Evolutionary conservation across 1,139 yeast species (phyloP), one percentile per base, ranked within the genome.

Genomic region (Yamadazyma sp.): DNA sequence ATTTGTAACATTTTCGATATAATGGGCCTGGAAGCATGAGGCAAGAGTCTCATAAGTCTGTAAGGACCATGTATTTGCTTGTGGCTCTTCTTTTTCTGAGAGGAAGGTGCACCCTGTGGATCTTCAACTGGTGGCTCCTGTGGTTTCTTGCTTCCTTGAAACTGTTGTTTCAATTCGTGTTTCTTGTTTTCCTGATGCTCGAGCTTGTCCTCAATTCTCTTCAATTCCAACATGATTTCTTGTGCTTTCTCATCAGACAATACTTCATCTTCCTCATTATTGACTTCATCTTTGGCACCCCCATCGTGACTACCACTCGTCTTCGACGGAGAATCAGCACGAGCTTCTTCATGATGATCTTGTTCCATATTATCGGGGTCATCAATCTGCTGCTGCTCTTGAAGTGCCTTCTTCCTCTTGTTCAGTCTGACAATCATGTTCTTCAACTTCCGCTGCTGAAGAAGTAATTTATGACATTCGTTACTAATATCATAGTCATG

Each of bases 1-100:
- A 88, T 61, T 35, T 71, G 78, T 23, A 92, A 69, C 87, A 92
- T 89, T 34, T 73, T 73, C 18, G 82, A 79, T 33, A 92, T 76
- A 9, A 92, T 74, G 7, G 85, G 87, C 50, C 98, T 75, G 12
- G 96, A 77, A 3, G 89, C 89, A 50, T 83, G 86, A 2, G 98
- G 98, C 36, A 94, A 69, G 47, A 92, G 70, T 54, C 97, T 77
- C 72, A 92, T 73, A 47, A 94, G 66, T 51, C 98, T 73, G 72
- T 92, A 88, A 2, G 98, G 97, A 1, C 98, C 98, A 40, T 70
- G 77, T 29, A 73, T 71, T 50, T 71, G 77, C 47, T 71, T 69
- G 49, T 69, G 75, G 37, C 55, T 50, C 50, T 63, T 63, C 51
- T 66, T 62, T 42, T 62, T 57, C 4, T 44, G 49, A 9, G 42